A percentile compares a stretch with the other conserved stretches of the same genome.
These are phyloP conservation scores for Sporisorium sorghi DNA, from an alignment of 1,284 basidiomycete species.

Conservation along the genomic window DNA sequence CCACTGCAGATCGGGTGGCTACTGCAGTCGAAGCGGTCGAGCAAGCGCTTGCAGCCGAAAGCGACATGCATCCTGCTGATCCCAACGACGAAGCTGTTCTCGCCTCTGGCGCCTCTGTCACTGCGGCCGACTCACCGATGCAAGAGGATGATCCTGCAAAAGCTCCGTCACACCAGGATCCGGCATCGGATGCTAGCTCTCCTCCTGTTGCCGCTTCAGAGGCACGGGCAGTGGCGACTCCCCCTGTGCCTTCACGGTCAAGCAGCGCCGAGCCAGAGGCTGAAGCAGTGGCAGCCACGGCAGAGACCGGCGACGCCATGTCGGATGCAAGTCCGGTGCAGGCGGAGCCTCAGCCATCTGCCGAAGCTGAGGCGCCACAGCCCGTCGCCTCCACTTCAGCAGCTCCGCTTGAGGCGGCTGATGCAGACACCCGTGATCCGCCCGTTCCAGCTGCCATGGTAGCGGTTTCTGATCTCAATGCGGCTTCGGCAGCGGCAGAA, in stretches of 20 bases:
- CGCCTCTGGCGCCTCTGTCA: neutral
- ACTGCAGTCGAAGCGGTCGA: constrained; percentile 9
- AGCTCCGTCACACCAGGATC: neutral
- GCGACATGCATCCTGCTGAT: neutral
- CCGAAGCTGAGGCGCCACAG: neutral
- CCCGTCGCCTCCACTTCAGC: neutral
- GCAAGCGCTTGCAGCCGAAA: constrained; percentile 3
- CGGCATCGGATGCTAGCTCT: neutral
- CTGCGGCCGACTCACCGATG: neutral
- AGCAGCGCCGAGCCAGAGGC: neutral
- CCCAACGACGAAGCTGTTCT: neutral
- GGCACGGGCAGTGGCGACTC: neutral
- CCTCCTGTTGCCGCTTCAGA: neutral
- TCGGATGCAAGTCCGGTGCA: neutral
- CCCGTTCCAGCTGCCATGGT: neutral
- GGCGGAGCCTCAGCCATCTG: neutral
- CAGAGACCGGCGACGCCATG: neutral
- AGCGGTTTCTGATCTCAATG: neutral
- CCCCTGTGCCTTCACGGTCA: neutral
- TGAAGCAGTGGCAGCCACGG: neutral
- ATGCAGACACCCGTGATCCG: neutral
- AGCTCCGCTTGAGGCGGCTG: neutral
- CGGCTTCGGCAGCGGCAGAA: neutral
- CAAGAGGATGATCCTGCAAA: neutral
- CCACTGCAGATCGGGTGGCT: neutral